Base-by-base conservation (phyloP, 2,329 filamentous ascomycete species). In the Thielaviopsis musarum region DNA sequence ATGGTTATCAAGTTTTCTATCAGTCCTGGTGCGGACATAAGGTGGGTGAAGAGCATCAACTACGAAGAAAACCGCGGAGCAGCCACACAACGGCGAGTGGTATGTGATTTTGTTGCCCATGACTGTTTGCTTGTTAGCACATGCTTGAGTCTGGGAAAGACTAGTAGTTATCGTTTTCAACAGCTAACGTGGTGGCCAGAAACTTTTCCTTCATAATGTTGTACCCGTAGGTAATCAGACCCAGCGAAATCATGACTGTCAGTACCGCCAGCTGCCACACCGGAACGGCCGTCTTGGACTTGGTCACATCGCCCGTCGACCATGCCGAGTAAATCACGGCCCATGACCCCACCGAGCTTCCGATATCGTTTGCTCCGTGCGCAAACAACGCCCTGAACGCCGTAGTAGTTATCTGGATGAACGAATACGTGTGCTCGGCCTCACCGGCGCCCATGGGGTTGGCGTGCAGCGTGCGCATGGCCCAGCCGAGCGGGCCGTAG, bases 81-180 rank as follows among this genome's bases (percentile, higher is more conserved):
- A 87, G 57, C 74, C 76, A 65, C 76, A 71, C 64, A 69, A 73
- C 28, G 76, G 76, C 22, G 75, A 77, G 71, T 87, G 83, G 70
- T 85, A 85, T 61, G 84, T 88, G 69, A 87, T 83, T 71, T 86
- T 86, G 77, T 89, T 90, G 58, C 86, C 86, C 85, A 89, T 88
- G 70, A 87, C 83, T 34, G 10, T 34, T 28, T 3, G 10, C 5
- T 34, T 34, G 30, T 34, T 34, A 34, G 30, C 10, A 34, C n/a
- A n/a, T n/a, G n/a, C n/a, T n/a, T n/a, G n/a, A n/a, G n/a, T n/a
- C n/a, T n/a, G n/a, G n/a, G n/a, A n/a, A n/a, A n/a, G n/a, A n/a
- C n/a, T n/a, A n/a, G n/a, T n/a, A n/a, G n/a, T n/a, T n/a, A n/a
- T n/a, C n/a, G n/a, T n/a, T n/a, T n/a, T n/a, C n/a, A n/a, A n/a